Evolutionary conservation across 2,329 filamentous ascomycete genomes (phyloP).

Genomic region (Penicillium paneum): DNA sequence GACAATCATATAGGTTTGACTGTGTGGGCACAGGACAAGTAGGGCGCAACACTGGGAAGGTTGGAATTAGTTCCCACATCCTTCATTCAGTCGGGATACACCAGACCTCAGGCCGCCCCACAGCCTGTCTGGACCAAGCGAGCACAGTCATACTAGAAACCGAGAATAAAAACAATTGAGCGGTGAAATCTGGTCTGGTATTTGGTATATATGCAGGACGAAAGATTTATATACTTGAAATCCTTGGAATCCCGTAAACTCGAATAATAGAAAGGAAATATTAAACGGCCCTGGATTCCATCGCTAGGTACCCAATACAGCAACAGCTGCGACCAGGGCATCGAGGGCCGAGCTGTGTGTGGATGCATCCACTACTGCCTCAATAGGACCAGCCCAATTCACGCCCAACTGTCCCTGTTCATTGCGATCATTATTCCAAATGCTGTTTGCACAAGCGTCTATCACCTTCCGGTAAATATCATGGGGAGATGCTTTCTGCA

Average conservation of each 20-base stretch:
- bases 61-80: constrained; percentile 6
- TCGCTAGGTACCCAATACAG: background rate
- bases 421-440: constrained; percentile 61
- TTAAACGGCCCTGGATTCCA: no score
- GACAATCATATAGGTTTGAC: constrained; percentile 48
- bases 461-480: constrained; percentile 55
- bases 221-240: background rate
- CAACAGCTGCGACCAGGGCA: constrained; percentile 59
- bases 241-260: background rate
- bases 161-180: background rate
- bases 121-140: constrained; percentile 11
- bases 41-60: constrained; percentile 37
- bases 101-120: constrained; percentile 1
- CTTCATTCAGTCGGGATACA: constrained; percentile 10
- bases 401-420: constrained; percentile 55
- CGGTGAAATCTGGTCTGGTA: background rate
- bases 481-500: constrained; percentile 54
- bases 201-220: background rate
- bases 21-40: constrained; percentile 47
- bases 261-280: background rate
- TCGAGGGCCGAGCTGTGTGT: constrained; percentile 66
- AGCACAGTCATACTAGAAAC: constrained; percentile 8
- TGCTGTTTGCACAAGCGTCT: constrained; percentile 59
- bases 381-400: constrained; percentile 63
- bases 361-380: constrained; percentile 51